Evolutionary conservation across 1,284 basidiomycete genomes (phyloP).

Genomic region (Wallemia hederae): DNA sequence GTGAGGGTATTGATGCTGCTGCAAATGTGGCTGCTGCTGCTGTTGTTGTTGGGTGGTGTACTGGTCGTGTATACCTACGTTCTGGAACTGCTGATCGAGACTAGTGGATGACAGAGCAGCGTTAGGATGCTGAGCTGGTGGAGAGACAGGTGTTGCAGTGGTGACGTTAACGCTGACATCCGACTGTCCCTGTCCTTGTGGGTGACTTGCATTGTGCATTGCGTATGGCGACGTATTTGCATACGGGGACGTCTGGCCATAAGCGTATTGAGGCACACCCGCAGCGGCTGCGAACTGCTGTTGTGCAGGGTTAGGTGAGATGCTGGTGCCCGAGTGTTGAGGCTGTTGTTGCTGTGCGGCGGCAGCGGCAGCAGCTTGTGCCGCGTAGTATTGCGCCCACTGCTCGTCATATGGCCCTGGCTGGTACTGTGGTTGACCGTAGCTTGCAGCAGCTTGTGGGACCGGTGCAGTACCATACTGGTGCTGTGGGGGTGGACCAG

Average conservation of each 20-base stretch:
- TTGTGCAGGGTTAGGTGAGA: not conserved
- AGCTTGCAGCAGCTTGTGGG: no score
- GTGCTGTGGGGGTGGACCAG: conserved; percentile 4
- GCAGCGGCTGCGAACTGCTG: no score
- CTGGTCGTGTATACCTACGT: not conserved
- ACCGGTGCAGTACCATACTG: no score
- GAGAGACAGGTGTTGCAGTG: not conserved
- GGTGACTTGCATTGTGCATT: not conserved
- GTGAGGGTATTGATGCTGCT: not conserved
- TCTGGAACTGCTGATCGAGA: not conserved
- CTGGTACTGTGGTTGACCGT: conserved; percentile 8
- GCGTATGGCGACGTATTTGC: not conserved
- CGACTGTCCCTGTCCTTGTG: not conserved
- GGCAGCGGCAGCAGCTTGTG: not conserved
- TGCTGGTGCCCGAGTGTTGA: no score
- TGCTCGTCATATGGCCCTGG: conserved; percentile 5
- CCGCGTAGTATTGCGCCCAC: conserved; percentile 1
- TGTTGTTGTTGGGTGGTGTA: no score
- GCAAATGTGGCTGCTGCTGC: not conserved
- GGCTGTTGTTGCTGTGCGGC: no score
- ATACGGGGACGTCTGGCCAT: not conserved
- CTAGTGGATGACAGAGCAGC: not conserved
- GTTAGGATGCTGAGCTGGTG: not conserved
- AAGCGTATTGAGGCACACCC: no score
- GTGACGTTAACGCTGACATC: not conserved